phyloP scores from a whole-genome alignment of 2,329 filamentous ascomycete species.

The Trichoderma pleuroti region DNA sequence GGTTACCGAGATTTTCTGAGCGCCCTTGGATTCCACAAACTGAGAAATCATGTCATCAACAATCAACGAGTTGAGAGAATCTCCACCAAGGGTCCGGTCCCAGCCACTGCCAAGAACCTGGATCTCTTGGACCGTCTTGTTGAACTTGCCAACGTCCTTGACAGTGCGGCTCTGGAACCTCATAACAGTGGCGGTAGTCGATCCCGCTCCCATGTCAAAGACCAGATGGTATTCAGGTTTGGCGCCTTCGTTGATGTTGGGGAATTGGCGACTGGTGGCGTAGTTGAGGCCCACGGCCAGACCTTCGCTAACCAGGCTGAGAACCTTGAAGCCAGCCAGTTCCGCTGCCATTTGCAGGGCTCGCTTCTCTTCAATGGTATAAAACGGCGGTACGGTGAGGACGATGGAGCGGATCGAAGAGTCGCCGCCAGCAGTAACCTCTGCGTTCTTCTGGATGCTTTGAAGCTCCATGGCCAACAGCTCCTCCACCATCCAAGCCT shows the following conservation, averaged over 20 bases:
- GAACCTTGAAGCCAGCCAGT: constrained; percentile 80
- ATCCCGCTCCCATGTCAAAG: constrained; percentile 97
- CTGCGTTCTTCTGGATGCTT: constrained; percentile 85
- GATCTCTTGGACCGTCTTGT: constrained; percentile 97
- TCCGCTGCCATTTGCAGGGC: constrained; percentile 81
- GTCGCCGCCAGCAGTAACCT: constrained; percentile 73
- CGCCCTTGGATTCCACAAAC: constrained; percentile 67
- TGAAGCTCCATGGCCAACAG: constrained; percentile 94
- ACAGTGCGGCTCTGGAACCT: constrained; percentile 84
- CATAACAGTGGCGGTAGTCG: constrained; percentile 83
- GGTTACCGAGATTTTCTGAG: constrained; percentile 61
- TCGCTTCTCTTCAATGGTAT: constrained; percentile 83
- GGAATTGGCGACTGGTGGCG: constrained; percentile 85
- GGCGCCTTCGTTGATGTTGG: constrained; percentile 73
- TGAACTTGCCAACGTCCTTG: constrained; percentile 88
- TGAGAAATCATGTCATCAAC: constrained; percentile 82
- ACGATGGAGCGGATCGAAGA: constrained; percentile 75
- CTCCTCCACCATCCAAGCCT: constrained; percentile 80
- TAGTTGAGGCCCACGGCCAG: constrained; percentile 93
- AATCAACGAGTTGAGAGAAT: constrained; percentile 82
- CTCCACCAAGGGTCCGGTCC: constrained; percentile 86
- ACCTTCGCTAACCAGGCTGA: constrained; percentile 83
- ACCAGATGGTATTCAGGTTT: constrained; percentile 90
- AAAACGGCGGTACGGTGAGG: constrained; percentile 86
- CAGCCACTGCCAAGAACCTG: constrained; percentile 81